phyloP scores from a whole-genome alignment of 306 rosid genomes.

The Senna tora region DNA sequence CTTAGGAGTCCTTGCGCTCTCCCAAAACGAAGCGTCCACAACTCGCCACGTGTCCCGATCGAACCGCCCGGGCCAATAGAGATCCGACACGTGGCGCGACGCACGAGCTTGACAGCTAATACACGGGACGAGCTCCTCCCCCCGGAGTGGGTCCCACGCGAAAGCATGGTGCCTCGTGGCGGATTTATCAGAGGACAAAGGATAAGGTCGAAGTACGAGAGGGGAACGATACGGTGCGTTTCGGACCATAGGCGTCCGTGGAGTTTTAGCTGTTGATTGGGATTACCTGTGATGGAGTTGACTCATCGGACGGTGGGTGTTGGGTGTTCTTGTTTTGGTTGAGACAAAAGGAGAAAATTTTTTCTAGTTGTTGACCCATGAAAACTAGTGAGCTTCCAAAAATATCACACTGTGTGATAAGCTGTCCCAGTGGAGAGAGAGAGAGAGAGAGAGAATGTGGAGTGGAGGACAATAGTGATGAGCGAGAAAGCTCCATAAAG shows the following conservation, averaged over 20 bases:
- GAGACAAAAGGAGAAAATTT: neutral
- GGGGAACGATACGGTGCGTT: neutral
- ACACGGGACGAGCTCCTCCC: constrained; percentile 36
- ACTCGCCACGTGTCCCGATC: constrained; percentile 33
- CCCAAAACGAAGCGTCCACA: constrained; percentile 29
- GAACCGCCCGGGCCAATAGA: neutral
- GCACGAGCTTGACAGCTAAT: constrained; percentile 41
- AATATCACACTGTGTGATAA: constrained; percentile 52
- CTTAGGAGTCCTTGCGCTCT: neutral
- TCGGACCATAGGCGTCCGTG: neutral
- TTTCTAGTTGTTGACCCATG: constrained; percentile 40
- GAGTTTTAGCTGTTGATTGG: neutral
- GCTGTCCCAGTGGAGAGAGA: constrained; percentile 48
- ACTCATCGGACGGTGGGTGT: neutral
- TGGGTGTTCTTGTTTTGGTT: neutral
- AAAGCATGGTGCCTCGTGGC: constrained; percentile 57
- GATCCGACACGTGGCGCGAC: constrained; percentile 15
- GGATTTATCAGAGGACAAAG: constrained; percentile 59
- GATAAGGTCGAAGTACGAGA: constrained; percentile 52
- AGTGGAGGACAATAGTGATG: constrained; percentile 48
- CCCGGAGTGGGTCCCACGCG: constrained; percentile 62
- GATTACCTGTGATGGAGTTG: accelerated
- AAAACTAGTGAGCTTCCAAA: constrained; percentile 53
- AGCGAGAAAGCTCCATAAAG: constrained; percentile 49
- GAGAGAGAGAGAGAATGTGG: constrained; percentile 32